Base-by-base conservation (phyloP, 768 basidiomycete species). In the Mycena filopes region DNA sequence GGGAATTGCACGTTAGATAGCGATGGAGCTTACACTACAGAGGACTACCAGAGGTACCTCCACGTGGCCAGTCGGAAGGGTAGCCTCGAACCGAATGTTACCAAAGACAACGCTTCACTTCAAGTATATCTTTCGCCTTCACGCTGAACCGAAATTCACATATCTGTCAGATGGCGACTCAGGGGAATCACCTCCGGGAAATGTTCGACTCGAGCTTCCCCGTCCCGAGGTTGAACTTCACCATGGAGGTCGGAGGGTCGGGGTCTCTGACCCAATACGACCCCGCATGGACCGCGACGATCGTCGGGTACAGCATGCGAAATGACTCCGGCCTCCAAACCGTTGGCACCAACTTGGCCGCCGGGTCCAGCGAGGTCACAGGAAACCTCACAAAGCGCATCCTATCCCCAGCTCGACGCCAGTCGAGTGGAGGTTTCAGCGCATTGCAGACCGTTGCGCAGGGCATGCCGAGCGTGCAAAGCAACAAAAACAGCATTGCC, bases 261-360 rank as follows among this genome's bases (percentile, higher is more conserved):
- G 59, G 59, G 16, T 0, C 16, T 12, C 23, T 21, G 10, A 53
- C 42, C 6, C n/a, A 61, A 7, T 61, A 13, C 18, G 31, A 13
- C 4, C 50, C 60, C 13, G 50, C 50, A 7, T 61, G 60, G 60
- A 54, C 21, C 33, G 60, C 60, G 23, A 61, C 42, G 21, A 16
- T 54, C 43, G 10, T 33, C 8, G 50, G 42, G 1, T 43, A 15
- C 15, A 36, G 33, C 23, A 42, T 18, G 41, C 4, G 33, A 31
- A 6, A 21, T 23, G 16, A 7, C 4, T 28, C 28, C 20, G 41
- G 16, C 23, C 11, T 25, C 4, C 15, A 20, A 26, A 29, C 36
- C 10, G 10, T 59, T 1, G 38, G 23, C 7, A 18, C 41, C 21
- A 31, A 60, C 38, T 20, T 60, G 59, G 20, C 42, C 8, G 8